These are phyloP conservation scores for Rhizopogon sp. DNA, from an alignment of 768 basidiomycete genomes.

Conservation along the genomic window DNA sequence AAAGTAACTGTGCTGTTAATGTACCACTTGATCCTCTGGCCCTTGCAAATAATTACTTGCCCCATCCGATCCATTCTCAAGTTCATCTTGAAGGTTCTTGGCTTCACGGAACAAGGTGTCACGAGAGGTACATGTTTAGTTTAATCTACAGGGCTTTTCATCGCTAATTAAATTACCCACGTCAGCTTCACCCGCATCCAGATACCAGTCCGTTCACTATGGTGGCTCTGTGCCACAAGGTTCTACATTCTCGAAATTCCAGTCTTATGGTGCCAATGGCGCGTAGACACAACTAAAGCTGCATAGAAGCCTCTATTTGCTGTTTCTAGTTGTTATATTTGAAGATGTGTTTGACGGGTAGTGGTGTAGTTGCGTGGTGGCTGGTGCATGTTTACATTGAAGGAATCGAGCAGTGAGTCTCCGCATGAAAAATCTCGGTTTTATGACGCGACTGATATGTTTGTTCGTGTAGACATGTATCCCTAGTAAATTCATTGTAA, in stretches of 20 bases:
- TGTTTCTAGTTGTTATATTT: background rate
- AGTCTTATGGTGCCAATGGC: slow-evolving; percentile 2
- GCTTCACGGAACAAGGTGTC: background rate
- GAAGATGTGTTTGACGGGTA: background rate
- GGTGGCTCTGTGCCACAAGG: slow-evolving; percentile 1
- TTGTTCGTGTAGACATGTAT: too few relatives aligned
- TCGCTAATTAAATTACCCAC: background rate
- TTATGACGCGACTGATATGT: too few relatives aligned
- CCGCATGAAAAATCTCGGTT: too few relatives aligned
- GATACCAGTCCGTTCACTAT: slow-evolving; percentile 1
- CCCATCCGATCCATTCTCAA: background rate
- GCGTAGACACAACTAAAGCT: too few relatives aligned
- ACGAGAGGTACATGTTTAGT: background rate
- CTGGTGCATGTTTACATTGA: too few relatives aligned
- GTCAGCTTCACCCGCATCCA: slow-evolving; percentile 1
- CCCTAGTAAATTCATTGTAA: too few relatives aligned
- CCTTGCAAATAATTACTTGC: too few relatives aligned
- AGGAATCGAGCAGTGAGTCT: too few relatives aligned
- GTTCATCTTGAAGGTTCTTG: background rate
- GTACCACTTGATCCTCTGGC: background rate
- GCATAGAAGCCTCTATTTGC: background rate
- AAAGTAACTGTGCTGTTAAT: background rate
- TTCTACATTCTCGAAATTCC: slow-evolving; percentile 2
- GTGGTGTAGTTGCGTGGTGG: too few relatives aligned
- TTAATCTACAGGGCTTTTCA: too few relatives aligned